Base-by-base conservation (phyloP, 129 eudicot species). In the Helichrysum umbraculigerum region DNA sequence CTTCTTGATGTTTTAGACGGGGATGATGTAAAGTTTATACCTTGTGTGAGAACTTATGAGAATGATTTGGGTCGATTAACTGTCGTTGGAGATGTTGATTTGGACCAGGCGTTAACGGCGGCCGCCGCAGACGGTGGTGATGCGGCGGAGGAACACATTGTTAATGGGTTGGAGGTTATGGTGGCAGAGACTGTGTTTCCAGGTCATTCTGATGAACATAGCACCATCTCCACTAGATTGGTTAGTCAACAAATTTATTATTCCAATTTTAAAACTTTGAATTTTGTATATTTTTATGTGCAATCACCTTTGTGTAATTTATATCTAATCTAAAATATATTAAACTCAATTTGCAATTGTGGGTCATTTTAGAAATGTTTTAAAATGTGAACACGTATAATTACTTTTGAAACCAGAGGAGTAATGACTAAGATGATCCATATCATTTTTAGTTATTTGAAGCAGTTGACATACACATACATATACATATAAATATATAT, bases 71-170 rank as follows among this genome's bases (percentile, higher is more conserved):
- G 90, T 35, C 80, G 96, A 59, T 86, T 94, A 1, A 82, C 87
- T n/a, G 70, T 94, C 16, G 81, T 87, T 3, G 99, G 99, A n/a
- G 86, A 86, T 63, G 99, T 91, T 20, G 87, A 83, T 14, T 81
- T 80, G 70, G 88, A 83, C 65, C 99, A 89, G 78, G 97, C 96
- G 9, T 76, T 94, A 32, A 91, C 90, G 2, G 99, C 99, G 16
- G 97, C 99, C 19, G 96, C 99, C 25, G 96, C 99, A 14, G 99
- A 94, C 66, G 99, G 97, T 12, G 97, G 99, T 14, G 83, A 77
- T n/a, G 90, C 94, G 20, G 99, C 99, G 22, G 77, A 72, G 20
- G 94, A 89, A 54, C 97, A 94, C 74, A 35, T 89, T 54, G 60
- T 68, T 17, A 61, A 86, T 25, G 94, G 94, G 7, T 52, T 85